Conservation (phyloP, 164 flowering plant genomes). For the Berberis thunbergii region DNA sequence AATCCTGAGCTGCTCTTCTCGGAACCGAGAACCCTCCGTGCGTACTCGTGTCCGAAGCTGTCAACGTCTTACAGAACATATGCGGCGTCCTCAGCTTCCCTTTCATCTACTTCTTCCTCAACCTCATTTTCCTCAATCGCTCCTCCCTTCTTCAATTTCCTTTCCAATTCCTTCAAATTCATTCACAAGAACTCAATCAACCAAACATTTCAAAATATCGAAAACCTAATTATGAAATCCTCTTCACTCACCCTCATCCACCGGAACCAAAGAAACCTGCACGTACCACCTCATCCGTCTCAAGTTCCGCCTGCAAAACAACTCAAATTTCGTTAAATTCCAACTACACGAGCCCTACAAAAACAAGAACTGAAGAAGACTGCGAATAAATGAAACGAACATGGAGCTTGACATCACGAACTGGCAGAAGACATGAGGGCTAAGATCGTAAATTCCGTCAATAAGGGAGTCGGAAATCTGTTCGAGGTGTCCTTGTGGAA, state of each 20-base stretch:
- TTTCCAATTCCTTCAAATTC: background rate
- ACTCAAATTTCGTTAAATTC: background rate
- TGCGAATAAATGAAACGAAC: constrained; percentile 27
- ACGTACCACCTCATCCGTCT: constrained; percentile 86
- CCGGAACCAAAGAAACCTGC: constrained; percentile 71
- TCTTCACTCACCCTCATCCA: constrained; percentile 43
- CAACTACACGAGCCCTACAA: background rate
- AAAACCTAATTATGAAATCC: background rate
- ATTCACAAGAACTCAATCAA: background rate
- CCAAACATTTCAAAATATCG: background rate
- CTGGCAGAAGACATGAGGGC: constrained; percentile 89
- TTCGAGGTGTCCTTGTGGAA: constrained; percentile 93
- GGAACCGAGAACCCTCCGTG: constrained; percentile 99
- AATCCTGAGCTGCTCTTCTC: constrained; percentile 96
- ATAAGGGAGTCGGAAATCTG: constrained; percentile 29
- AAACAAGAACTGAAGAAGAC: background rate
- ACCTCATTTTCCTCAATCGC: constrained; percentile 19
- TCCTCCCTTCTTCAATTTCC: constrained; percentile 41
- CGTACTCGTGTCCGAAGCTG: constrained; percentile 97
- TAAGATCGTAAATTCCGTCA: constrained; percentile 33
- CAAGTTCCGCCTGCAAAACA: constrained; percentile 52
- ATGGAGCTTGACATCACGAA: constrained; percentile 77
- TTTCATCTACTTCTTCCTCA: constrained; percentile 47
- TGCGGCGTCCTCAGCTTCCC: constrained; percentile 62
- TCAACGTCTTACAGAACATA: constrained; percentile 98